These are phyloP conservation scores for Mycosarcoma mackinlayi DNA, from an alignment of 1,284 basidiomycete species.

Conservation along the genomic window DNA sequence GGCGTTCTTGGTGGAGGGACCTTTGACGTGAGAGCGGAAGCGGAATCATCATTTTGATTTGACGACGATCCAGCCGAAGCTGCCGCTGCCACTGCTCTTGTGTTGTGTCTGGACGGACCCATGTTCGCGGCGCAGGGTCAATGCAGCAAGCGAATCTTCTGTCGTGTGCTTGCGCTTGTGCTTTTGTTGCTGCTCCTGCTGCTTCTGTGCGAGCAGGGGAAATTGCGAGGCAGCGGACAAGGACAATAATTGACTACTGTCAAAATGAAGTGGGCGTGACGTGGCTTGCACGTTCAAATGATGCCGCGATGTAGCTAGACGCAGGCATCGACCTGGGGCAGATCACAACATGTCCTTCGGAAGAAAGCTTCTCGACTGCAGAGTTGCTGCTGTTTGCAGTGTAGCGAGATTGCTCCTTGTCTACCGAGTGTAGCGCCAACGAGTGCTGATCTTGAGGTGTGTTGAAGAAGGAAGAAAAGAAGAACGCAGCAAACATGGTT, in stretches of 20 bases:
- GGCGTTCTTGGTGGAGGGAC: conserved; percentile 24
- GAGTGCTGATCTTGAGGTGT: conserved; percentile 17
- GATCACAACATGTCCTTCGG: conserved; percentile 19
- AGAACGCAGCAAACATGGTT: not conserved
- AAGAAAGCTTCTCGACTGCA: too few species aligned
- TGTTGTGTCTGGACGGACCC: conserved; percentile 44
- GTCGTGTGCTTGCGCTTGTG: conserved; percentile 5
- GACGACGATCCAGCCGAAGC: conserved; percentile 14
- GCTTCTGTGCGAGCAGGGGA: conserved; percentile 10
- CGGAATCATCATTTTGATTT: conserved; percentile 12
- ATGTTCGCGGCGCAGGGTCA: conserved; percentile 4
- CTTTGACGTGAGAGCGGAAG: conserved; percentile 13
- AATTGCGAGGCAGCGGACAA: conserved; percentile 9
- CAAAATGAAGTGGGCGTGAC: conserved; percentile 28
- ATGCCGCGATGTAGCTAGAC: conserved; percentile 9
- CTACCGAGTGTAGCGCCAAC: not conserved
- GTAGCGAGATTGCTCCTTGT: not conserved
- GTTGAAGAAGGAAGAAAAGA: not conserved
- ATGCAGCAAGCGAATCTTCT: not conserved
- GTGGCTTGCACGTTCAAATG: conserved; percentile 1
- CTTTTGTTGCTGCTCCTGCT: not conserved
- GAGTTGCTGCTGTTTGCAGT: not conserved
- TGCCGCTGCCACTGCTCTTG: conserved; percentile 14
- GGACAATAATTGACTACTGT: conserved; percentile 3
- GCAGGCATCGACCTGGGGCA: conserved; percentile 1